Base-by-base conservation (phyloP, 2,329 filamentous ascomycete species). In the Thelonectria olida region DNA sequence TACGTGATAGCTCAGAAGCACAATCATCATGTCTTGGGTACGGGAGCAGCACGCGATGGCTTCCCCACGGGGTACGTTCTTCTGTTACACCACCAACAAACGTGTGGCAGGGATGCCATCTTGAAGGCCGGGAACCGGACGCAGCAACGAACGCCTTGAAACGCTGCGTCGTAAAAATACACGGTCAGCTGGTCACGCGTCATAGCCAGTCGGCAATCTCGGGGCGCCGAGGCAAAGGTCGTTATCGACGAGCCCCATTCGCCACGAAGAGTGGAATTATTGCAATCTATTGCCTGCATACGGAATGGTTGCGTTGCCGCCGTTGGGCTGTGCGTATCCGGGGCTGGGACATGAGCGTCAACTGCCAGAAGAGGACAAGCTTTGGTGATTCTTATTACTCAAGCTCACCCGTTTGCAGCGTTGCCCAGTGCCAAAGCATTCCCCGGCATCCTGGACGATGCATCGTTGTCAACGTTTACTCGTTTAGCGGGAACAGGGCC, bases 261-360 rank as follows among this genome's bases (percentile, higher is more conserved):
- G 34, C n/a, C 25, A 44, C 22, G 10, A 8, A 20, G 15, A 8
- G 17, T 25, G 22, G 25, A 25, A 25, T 10, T 12, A 13, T 5
- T 71, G 69, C 56, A 63, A 71, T 68, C 48, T 23, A 55, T 68
- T 71, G 15, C 68, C 68, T 47, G 15, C 4, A 55, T 61, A 8
- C 10, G 38, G 68, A 41, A 58, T 71, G 67, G 68, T 2, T 1
- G 3, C 7, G 3, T 34, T 15, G 17, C 6, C 20, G 12, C 34
- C 52, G 44, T 56, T 27, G 38, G n/a, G 42, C 31, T 17, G 25
- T 31, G 22, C 17, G 31, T 25, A 7, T 23, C 31, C 52, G n/a
- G 28, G 15, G 20, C 3, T 9, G 42, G 23, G 10, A 31, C 44
- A 22, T 70, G 68, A 70, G 65, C 66, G 60, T 47, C 23, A 65